Conservation (phyloP, 805 yeast species). For the Metschnikowia borealis region DNA sequence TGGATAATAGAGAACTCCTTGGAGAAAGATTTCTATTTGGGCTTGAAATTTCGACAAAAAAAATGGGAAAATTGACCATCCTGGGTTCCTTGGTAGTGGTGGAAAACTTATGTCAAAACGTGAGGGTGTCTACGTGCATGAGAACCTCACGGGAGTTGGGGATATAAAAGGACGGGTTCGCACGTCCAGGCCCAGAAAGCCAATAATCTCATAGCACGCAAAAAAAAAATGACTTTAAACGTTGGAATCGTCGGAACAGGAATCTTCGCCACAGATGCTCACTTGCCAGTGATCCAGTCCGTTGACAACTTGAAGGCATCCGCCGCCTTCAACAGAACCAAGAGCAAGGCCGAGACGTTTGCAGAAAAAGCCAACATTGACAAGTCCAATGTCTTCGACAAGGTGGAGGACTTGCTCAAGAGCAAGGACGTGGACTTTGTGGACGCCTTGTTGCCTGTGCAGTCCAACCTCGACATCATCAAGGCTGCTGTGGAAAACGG, state of each 20-base stretch:
- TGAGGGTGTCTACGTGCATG: background rate
- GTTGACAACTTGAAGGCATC: slow-evolving; percentile 51
- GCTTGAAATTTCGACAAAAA: background rate
- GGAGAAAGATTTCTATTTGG: no score
- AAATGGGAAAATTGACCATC: background rate
- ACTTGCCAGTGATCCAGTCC: slow-evolving; percentile 66
- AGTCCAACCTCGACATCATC: slow-evolving; percentile 65
- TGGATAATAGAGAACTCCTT: no score
- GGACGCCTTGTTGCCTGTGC: slow-evolving; percentile 89
- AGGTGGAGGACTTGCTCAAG: slow-evolving; percentile 58
- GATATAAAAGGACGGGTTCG: slow-evolving; percentile 1
- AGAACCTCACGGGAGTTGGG: background rate
- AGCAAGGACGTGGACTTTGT: slow-evolving; percentile 70
- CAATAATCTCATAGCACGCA: background rate
- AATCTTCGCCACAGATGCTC: slow-evolving; percentile 82
- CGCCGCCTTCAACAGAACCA: slow-evolving; percentile 82
- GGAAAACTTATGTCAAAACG: background rate
- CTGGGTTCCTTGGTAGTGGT: background rate
- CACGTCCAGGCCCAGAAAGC: background rate
- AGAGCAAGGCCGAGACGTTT: slow-evolving; percentile 74
- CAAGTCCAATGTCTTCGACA: slow-evolving; percentile 49
- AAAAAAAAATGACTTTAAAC: slow-evolving; percentile 35
- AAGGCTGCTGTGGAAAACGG: slow-evolving; percentile 65
- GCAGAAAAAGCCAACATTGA: slow-evolving; percentile 59
- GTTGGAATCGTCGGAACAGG: slow-evolving; percentile 78